phyloP scores from a whole-genome alignment of 495 filamentous ascomycete species.

The Thermothielavioides terrestris region DNA sequence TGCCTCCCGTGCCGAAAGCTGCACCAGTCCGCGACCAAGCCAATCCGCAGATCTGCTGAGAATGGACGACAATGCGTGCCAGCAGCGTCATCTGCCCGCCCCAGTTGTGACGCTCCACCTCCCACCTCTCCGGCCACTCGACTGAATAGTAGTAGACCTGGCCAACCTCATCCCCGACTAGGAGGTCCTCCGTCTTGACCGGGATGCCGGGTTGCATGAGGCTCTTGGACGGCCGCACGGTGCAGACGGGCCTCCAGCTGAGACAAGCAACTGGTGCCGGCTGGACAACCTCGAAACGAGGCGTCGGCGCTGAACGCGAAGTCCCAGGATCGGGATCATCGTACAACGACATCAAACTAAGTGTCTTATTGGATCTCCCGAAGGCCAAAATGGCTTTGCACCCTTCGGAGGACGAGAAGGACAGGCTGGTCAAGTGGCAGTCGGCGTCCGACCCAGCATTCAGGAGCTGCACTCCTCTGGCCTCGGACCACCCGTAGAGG shows the following conservation, averaged over 20 bases:
- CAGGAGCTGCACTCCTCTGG: slow-evolving; percentile 41
- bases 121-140: slow-evolving; percentile 66
- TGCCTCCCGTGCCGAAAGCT: slow-evolving; percentile 79
- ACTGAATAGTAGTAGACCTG: slow-evolving; percentile 81
- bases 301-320: slow-evolving; percentile 15
- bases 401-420: slow-evolving; percentile 77
- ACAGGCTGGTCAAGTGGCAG: slow-evolving; percentile 63
- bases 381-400: slow-evolving; percentile 74
- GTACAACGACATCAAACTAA: slow-evolving; percentile 45
- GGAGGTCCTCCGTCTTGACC: slow-evolving; percentile 65
- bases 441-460: slow-evolving; percentile 31
- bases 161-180: slow-evolving; percentile 83
- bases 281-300: slow-evolving; percentile 68
- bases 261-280: slow-evolving; percentile 67
- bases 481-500: slow-evolving; percentile 86
- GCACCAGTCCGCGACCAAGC: slow-evolving; percentile 74
- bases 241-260: slow-evolving; percentile 51
- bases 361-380: slow-evolving; percentile 60
- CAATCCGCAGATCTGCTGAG: slow-evolving; percentile 86
- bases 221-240: slow-evolving; percentile 33
- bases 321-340: slow-evolving; percentile 22
- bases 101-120: slow-evolving; percentile 54
- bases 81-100: slow-evolving; percentile 68
- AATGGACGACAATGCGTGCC: slow-evolving; percentile 68
- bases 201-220: slow-evolving; percentile 23